Evolutionary conservation across 2,329 filamentous ascomycete genomes (phyloP).

Genomic region (Grosmannia huntii): DNA sequence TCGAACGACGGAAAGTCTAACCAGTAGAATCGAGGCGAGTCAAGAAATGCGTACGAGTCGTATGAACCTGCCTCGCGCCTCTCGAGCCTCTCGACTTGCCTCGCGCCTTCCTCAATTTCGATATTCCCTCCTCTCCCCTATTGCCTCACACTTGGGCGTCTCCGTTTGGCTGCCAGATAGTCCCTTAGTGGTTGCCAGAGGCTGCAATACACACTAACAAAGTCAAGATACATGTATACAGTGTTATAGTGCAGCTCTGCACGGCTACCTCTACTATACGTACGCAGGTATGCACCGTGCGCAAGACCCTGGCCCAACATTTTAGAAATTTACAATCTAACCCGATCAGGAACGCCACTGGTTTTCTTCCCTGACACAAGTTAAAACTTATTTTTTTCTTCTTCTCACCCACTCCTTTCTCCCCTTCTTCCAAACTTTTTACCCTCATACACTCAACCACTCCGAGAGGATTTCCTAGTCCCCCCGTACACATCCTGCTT

Average conservation of each 20-base stretch:
- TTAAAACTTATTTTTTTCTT: constrained; percentile 14
- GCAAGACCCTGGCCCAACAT: neutral
- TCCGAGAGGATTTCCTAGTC: constrained; percentile 19
- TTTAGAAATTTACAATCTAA: constrained; percentile 3
- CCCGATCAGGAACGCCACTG: neutral
- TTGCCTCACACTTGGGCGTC: neutral
- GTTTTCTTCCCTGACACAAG: constrained; percentile 11
- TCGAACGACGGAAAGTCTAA: neutral
- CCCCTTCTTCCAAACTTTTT: constrained; percentile 11
- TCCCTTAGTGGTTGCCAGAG: neutral
- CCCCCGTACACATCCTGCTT: constrained; percentile 7
- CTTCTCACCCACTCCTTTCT: constrained; percentile 8
- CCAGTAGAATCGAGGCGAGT: neutral
- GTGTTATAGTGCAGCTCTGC: neutral
- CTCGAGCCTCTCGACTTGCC: neutral
- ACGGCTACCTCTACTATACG: neutral
- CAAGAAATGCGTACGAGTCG: neutral
- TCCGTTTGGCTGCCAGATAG: neutral
- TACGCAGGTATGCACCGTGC: neutral
- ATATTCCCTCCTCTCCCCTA: neutral
- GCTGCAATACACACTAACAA: neutral
- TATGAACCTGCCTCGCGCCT: no score
- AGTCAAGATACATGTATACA: neutral
- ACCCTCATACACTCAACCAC: constrained; percentile 13
- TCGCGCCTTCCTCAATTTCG: neutral